A percentile compares a stretch with the other conserved stretches of the same genome.
phyloP scores from a whole-genome alignment of 176 grass and related monocot species.

The Eleusine indica region DNA sequence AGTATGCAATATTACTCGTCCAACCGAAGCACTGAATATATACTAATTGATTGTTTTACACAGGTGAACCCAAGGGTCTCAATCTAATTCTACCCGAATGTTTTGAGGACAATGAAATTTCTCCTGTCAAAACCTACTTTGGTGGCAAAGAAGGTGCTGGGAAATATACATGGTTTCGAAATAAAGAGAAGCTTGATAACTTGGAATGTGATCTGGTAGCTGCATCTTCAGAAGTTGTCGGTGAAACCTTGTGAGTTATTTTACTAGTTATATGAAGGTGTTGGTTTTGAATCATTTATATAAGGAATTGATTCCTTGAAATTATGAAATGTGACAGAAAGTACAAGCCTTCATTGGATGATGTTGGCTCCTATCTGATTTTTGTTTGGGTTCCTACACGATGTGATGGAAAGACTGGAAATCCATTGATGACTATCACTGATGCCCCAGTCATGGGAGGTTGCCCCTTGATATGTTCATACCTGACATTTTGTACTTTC shows the following conservation, averaged over 20 bases:
- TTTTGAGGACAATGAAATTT: constrained; percentile 82
- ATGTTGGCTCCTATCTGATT: constrained; percentile 81
- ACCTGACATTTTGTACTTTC: constrained; percentile 17
- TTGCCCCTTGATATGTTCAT: constrained; percentile 44
- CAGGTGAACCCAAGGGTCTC: constrained; percentile 78
- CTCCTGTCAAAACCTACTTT: constrained; percentile 82
- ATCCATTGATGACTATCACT: constrained; percentile 60
- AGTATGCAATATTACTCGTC: constrained; percentile 3
- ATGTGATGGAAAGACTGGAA: constrained; percentile 77
- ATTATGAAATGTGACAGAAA: constrained; percentile 66
- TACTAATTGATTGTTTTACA: constrained; percentile 28
- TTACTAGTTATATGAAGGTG: constrained; percentile 25
- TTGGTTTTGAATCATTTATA: constrained; percentile 29
- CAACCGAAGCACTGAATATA: constrained; percentile 12
- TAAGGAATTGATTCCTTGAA: constrained; percentile 18
- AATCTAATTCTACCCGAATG: constrained; percentile 72
- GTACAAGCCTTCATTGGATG: constrained; percentile 74
- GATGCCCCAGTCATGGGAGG: constrained; percentile 87
- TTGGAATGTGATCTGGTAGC: constrained; percentile 58
- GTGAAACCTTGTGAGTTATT: constrained; percentile 70
- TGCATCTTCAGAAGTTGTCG: constrained; percentile 57
- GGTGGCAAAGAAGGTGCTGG: constrained; percentile 88
- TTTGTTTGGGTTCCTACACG: constrained; percentile 86
- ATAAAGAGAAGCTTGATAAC: constrained; percentile 59
- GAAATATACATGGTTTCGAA: constrained; percentile 82